Evolutionary conservation across 257 asterid genomes (phyloP).

Genomic region (Nicotiana tomentosiformis): DNA sequence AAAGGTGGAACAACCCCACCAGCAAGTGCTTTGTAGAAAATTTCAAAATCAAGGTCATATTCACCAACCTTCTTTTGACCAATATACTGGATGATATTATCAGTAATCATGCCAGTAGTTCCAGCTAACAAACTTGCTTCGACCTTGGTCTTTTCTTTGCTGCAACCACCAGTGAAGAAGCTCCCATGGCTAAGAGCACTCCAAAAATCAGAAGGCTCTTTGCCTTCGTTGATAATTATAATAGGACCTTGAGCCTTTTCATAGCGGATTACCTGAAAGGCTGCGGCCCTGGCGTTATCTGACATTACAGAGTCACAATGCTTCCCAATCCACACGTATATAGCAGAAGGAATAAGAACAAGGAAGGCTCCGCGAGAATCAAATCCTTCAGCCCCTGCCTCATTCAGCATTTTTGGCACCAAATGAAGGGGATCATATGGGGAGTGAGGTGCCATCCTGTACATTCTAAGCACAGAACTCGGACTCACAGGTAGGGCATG

Average conservation of each 20-base stretch:
- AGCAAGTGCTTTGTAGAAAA: conserved; percentile 55
- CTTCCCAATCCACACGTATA: conserved; percentile 80
- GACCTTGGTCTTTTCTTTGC: conserved; percentile 12
- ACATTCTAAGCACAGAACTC: conserved; percentile 65
- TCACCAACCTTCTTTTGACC: conserved; percentile 44
- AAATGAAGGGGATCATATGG: conserved; percentile 86
- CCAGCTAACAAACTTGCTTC: conserved; percentile 15
- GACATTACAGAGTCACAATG: conserved; percentile 53
- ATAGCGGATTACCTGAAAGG: conserved; percentile 68
- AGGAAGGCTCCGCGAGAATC: conserved; percentile 95
- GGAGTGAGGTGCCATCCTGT: conserved; percentile 86
- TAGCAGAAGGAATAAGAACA: conserved; percentile 64
- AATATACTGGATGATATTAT: background rate
- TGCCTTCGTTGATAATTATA: conserved; percentile 49
- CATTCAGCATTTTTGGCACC: conserved; percentile 39
- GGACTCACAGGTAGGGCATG: conserved; percentile 94
- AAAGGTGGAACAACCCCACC: conserved; percentile 81
- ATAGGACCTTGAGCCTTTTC: conserved; percentile 69
- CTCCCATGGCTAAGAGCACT: conserved; percentile 38
- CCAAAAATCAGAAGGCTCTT: conserved; percentile 79
- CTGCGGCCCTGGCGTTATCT: conserved; percentile 67
- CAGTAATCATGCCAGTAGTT: conserved; percentile 6
- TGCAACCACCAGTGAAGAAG: conserved; percentile 1
- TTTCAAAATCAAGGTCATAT: conserved; percentile 72
- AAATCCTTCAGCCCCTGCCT: conserved; percentile 40